Percentiles rank a stretch among this genome's conserved stretches.
phyloP scores from a whole-genome alignment of 805 yeast genomes.

The Ogataea kodamae region DNA sequence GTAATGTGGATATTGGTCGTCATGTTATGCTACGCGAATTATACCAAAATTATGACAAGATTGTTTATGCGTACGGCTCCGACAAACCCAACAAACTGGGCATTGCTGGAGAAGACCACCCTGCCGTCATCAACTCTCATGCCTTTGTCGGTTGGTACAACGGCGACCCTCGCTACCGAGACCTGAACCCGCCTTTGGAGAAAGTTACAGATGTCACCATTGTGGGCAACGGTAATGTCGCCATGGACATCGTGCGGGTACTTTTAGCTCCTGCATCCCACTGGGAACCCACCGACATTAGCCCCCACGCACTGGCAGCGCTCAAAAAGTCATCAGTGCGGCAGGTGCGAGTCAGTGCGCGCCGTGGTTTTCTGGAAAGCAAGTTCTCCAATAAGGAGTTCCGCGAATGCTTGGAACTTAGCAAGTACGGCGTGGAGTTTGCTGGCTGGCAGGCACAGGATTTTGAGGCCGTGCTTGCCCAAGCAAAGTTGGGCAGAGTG shows the following conservation, averaged over 20 bases:
- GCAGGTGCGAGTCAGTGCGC: constrained; percentile 69
- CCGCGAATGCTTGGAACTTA: constrained; percentile 71
- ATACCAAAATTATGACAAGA: constrained; percentile 58
- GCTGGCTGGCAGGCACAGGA: constrained; percentile 43
- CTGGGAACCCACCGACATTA: constrained; percentile 72
- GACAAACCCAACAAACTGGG: constrained; percentile 50
- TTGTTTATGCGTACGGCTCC: constrained; percentile 83
- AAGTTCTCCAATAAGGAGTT: constrained; percentile 92
- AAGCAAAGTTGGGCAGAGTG: constrained; percentile 44
- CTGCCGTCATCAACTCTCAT: constrained; percentile 76
- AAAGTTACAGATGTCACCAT: constrained; percentile 65
- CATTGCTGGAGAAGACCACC: constrained; percentile 56
- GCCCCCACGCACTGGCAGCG: constrained; percentile 52
- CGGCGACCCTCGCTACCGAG: constrained; percentile 66
- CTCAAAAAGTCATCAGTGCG: constrained; percentile 53
- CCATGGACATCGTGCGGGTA: constrained; percentile 83
- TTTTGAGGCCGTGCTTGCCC: constrained; percentile 29
- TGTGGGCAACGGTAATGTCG: constrained; percentile 97
- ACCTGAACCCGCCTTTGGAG: constrained; percentile 54
- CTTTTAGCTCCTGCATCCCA: constrained; percentile 54
- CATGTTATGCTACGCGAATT: constrained; percentile 53
- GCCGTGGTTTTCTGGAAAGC: constrained; percentile 81
- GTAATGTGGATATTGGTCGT: constrained; percentile 67
- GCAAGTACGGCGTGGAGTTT: constrained; percentile 44
- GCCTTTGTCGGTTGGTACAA: constrained; percentile 96